A percentile compares a stretch with the other conserved stretches of the same genome.
These are phyloP conservation scores for Rhodotorula diobovata DNA, from an alignment of 768 basidiomycete genomes.

Conservation along the genomic window DNA sequence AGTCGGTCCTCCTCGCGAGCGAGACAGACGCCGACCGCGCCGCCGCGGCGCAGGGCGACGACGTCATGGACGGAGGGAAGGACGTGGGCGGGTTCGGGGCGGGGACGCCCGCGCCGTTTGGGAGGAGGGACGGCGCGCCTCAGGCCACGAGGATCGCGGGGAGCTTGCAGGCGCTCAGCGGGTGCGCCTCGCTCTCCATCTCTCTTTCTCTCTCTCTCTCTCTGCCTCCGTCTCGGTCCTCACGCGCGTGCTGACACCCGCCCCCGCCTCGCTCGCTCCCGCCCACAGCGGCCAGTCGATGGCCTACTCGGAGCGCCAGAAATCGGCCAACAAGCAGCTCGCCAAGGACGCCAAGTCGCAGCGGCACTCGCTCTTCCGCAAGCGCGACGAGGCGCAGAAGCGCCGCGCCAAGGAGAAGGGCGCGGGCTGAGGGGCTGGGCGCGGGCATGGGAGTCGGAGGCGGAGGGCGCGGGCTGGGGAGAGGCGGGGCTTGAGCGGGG, in stretches of 20 bases:
- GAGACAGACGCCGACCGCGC: slow-evolving; percentile 86
- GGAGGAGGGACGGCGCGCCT: slow-evolving; percentile 52
- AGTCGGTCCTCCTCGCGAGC: slow-evolving; percentile 81
- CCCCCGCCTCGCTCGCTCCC: not conserved
- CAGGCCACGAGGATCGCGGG: slow-evolving; percentile 71
- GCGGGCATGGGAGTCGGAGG: too few relatives aligned
- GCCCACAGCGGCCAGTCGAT: slow-evolving; percentile 59
- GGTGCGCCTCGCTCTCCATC: slow-evolving; percentile 44
- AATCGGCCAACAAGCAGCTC: slow-evolving; percentile 69
- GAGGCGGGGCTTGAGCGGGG: too few relatives aligned
- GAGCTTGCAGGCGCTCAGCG: slow-evolving; percentile 74
- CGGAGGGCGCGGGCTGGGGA: too few relatives aligned
- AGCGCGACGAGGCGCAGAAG: slow-evolving; percentile 65
- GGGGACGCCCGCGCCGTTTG: slow-evolving; percentile 45
- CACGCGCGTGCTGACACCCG: not conserved
- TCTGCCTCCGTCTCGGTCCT: not conserved
- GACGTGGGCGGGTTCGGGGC: slow-evolving; percentile 37
- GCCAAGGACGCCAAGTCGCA: slow-evolving; percentile 52
- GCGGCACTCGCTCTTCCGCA: slow-evolving; percentile 63
- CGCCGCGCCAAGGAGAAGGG: slow-evolving; percentile 21
- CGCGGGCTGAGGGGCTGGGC: not conserved
- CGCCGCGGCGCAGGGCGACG: slow-evolving; percentile 58
- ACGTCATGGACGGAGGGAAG: not conserved
- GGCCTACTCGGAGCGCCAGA: slow-evolving; percentile 89
- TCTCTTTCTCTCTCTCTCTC: too few relatives aligned